These are phyloP conservation scores for Pythium folliculosum DNA, from an alignment of 352 stramenopile genomes.

Conservation along the genomic window DNA sequence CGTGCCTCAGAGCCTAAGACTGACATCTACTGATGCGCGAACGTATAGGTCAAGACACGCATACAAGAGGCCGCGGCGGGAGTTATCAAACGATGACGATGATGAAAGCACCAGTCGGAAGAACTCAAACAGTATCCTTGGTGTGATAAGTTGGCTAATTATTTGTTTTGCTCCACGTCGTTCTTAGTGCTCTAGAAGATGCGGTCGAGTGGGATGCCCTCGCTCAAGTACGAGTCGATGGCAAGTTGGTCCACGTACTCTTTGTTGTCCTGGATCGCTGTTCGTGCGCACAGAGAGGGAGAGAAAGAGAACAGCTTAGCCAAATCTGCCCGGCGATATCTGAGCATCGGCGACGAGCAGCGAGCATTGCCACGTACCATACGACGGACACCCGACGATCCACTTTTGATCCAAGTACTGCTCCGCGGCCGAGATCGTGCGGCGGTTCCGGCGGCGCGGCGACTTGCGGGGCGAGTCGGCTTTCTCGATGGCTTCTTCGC, in stretches of 20 bases:
- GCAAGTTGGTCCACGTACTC: constrained; percentile 76
- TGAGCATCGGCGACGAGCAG: neutral
- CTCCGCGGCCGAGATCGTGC: constrained; percentile 44
- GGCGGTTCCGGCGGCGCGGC: constrained; percentile 35
- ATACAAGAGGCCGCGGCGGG: constrained; percentile 1
- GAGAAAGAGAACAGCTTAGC: too few species aligned
- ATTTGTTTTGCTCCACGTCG: neutral
- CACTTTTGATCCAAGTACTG: constrained; percentile 53
- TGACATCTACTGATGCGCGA: too few species aligned
- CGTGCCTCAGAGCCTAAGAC: too few species aligned
- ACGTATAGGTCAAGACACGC: constrained; percentile 1
- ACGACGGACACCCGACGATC: constrained; percentile 76
- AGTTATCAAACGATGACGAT: constrained; percentile 4
- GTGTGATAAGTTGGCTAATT: neutral
- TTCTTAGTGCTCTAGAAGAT: constrained; percentile 46
- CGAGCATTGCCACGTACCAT: constrained; percentile 40
- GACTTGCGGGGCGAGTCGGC: constrained; percentile 25
- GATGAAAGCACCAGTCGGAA: neutral
- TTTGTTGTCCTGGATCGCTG: constrained; percentile 83
- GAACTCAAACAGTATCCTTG: neutral
- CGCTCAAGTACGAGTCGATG: constrained; percentile 74
- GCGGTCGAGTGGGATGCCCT: constrained; percentile 56
- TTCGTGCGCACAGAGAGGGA: neutral
- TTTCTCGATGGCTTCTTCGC: constrained; percentile 16
- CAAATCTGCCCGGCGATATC: too few species aligned